A percentile compares a stretch with the other conserved stretches of the same genome.
These are phyloP conservation scores for Chloromonas sp. DNA, from an alignment of 163 green algal genomes.

Conservation along the genomic window DNA sequence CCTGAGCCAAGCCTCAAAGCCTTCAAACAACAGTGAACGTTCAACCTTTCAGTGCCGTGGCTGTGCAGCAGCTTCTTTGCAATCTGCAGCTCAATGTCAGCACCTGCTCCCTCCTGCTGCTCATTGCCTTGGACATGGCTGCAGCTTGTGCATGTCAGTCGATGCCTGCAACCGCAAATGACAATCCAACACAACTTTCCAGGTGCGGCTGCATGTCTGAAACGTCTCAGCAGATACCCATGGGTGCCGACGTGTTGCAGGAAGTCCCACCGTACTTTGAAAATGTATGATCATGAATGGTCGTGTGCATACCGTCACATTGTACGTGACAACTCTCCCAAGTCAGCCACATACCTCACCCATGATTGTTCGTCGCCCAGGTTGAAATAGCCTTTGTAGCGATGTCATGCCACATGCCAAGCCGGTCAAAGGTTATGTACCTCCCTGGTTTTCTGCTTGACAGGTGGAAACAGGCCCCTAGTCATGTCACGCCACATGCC, in stretches of 20 bases:
- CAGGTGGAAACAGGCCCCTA: neutral
- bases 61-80: neutral
- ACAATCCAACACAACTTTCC: constrained; percentile 4
- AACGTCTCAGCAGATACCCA: neutral
- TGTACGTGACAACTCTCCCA: neutral
- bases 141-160: constrained; percentile 3
- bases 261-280: neutral
- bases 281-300: neutral
- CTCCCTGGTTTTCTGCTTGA: neutral
- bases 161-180: neutral
- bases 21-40: too few species aligned
- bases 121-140: neutral
- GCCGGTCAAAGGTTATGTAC: neutral
- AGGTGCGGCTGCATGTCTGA: neutral
- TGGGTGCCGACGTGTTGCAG: neutral
- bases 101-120: neutral
- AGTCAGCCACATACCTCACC: too few species aligned
- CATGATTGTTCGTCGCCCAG: too few species aligned
- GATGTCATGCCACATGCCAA: neutral
- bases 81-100: neutral
- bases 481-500: too few species aligned
- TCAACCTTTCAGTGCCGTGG: neutral
- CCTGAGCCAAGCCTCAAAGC: neutral
- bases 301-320: neutral
- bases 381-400: too few species aligned